Base-by-base conservation (phyloP, 2,329 filamentous ascomycete species). In the Pseudogymnoascus sp. region DNA sequence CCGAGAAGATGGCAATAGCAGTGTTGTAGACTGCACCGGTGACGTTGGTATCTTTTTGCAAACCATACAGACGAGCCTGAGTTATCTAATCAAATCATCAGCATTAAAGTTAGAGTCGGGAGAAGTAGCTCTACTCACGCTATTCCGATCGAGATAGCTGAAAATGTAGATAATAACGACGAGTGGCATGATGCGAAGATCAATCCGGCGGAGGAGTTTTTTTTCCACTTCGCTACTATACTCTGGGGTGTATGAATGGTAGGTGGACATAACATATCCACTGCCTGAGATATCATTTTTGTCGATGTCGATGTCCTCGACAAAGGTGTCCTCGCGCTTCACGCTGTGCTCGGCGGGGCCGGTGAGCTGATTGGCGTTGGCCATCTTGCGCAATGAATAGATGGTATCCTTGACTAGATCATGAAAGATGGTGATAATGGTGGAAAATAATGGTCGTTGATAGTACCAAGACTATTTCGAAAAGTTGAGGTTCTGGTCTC, bases 131-230 rank as follows among this genome's bases (percentile, higher is more conserved):
- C 19, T 14, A 23, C 43, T 48, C 43, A 48, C 43, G 43, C 43
- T 48, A 48, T 48, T 48, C 75, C 77, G 73, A 65, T 79, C 77
- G 60, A 78, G 77, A 60, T 78, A 79, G 68, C 78, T 79, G 75
- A 79, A 77, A 34, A 78, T 69, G 64, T 78, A 78, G 8, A 78
- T 73, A 10, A 75, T 66, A 64, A 79, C 75, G 10, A 79, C 73
- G 60, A 77, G 66, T 7, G 77, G 77, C 74, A 78, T 77, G 39
- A 77, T 74, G 23, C 74, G 61, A 21, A 65, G 31, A 63, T 79
- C 77, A 60, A 79, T 77, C 34, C 72, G 74, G 4, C 71, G 68
- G 3, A 73, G 71, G 51, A 79, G 70, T 64, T 76, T 74, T 66
- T 73, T 75, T 70, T 79, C 75, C 11, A 48, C 19, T 23, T 13